phyloP scores from a whole-genome alignment of 495 filamentous ascomycete genomes.

The Penicillium longicatenatum region DNA sequence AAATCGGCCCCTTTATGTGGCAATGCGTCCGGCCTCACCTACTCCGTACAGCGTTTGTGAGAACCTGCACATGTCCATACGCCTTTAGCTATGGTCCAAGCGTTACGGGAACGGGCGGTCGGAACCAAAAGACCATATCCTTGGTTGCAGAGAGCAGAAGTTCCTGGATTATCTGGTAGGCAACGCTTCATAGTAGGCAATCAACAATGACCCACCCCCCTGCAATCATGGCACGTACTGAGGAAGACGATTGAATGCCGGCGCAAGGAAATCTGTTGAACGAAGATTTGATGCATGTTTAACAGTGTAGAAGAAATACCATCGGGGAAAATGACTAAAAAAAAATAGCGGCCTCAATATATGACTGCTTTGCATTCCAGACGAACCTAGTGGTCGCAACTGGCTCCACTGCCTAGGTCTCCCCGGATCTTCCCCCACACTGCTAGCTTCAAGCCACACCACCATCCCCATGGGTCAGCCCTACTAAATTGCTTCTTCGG shows the following conservation, averaged over 20 bases:
- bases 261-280: neutral
- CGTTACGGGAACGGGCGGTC: constrained; percentile 2
- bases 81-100: constrained; percentile 8
- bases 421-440: constrained; percentile 8
- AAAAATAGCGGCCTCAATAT: neutral
- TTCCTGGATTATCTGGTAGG: neutral
- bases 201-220: neutral
- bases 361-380: neutral
- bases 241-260: neutral
- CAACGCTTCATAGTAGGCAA: neutral
- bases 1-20: too few relatives aligned
- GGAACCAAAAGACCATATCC: neutral
- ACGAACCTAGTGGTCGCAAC: neutral
- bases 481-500: neutral
- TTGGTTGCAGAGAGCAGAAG: neutral
- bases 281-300: neutral
- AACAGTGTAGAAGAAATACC: neutral
- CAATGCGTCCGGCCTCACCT: too few relatives aligned
- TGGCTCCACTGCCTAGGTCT: constrained; percentile 3
- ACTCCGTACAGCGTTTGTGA: neutral
- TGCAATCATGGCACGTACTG: neutral
- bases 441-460: constrained; percentile 1
- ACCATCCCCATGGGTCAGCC: neutral
- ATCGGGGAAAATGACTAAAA: neutral
- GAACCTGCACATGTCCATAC: neutral